These are phyloP conservation scores for Ustilaginoidea virens DNA, from an alignment of 2,329 filamentous ascomycete genomes.

Conservation along the genomic window DNA sequence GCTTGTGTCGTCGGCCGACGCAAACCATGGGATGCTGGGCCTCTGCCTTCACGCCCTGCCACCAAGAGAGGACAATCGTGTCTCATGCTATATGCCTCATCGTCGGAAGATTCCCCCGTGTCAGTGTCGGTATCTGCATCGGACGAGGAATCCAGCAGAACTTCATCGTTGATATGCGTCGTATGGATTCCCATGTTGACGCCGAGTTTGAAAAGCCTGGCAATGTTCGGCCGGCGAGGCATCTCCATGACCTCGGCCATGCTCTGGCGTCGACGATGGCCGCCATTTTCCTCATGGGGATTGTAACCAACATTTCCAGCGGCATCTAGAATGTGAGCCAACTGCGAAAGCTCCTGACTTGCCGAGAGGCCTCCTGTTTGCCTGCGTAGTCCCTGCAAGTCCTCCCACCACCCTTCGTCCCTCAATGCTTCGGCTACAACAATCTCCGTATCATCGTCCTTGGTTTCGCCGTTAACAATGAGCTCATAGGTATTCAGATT, in stretches of 20 bases:
- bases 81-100: conserved; percentile 13
- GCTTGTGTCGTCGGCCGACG: conserved; percentile 2
- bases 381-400: conserved; percentile 44
- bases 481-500: conserved; percentile 57
- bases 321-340: conserved; percentile 28
- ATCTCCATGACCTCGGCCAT: conserved; percentile 46
- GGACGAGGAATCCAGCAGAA: conserved; percentile 29
- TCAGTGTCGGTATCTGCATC: conserved; percentile 18
- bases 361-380: conserved; percentile 20
- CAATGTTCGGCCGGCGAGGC: conserved; percentile 42
- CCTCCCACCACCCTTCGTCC: conserved; percentile 71
- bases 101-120: conserved; percentile 14
- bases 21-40: conserved; percentile 10
- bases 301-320: conserved; percentile 28
- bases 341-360: conserved; percentile 26
- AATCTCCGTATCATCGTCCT: conserved; percentile 38
- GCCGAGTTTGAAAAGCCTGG: conserved; percentile 37
- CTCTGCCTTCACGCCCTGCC: conserved; percentile 11
- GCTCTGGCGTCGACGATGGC: conserved; percentile 26
- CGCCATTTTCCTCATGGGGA: conserved; percentile 18
- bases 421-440: conserved; percentile 51
- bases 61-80: conserved; percentile 13
- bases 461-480: conserved; percentile 55
- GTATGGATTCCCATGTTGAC: conserved; percentile 62
- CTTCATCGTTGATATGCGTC: conserved; percentile 49